Evolutionary conservation across 371 early-diverging fungal species (phyloP), one percentile per base, ranked within the genome.

Genomic region (Actinomortierella ambigua): DNA sequence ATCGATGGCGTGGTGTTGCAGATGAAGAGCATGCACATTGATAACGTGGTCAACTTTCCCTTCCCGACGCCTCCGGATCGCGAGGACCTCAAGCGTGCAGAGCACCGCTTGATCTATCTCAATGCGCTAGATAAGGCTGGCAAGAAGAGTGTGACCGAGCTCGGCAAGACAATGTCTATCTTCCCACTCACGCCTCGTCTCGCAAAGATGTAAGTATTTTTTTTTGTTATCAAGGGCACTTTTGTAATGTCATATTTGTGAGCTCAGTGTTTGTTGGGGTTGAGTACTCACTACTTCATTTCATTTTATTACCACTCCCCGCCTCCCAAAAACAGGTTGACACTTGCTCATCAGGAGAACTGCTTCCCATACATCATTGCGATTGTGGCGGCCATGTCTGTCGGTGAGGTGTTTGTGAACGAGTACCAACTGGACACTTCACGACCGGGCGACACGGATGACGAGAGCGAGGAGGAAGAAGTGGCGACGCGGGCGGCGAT

Each of bases 21-120:
- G 68, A 97, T 99, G 95, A 98, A 98, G 79, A 75, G 91, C 15
- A 95, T 99, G 94, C 88, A 91, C 57, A 95, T 99, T 59, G 90
- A 95, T 58, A 92, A 96, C 57, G 94, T 98, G 1, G 79, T 87
- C 61, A 93, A 93, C 59, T 99, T 99, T 75, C 99, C 99, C n/a
- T 99, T 96, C 83, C 91, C 96, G 2, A 94, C 93, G 15, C 88
- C 90, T 23, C 96, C 96, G 24, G 81, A 85, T 42, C 80, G 81
- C 24, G 77, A 83, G 6, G 86, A 81, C 29, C 81, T 96, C 43
- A 76, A 68, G 24, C 82, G 89, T 51, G 89, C 95, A 14, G 90
- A 94, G 68, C 89, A 84, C 55, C 68, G 90, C 27, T 79, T 93
- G 53, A 77, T 78, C 2, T 88, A 89, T 66, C 76, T 94, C 9